Evolutionary conservation across 1,139 yeast genomes (phyloP).

Genomic region (Suzukiozyma palmioleophila): DNA sequence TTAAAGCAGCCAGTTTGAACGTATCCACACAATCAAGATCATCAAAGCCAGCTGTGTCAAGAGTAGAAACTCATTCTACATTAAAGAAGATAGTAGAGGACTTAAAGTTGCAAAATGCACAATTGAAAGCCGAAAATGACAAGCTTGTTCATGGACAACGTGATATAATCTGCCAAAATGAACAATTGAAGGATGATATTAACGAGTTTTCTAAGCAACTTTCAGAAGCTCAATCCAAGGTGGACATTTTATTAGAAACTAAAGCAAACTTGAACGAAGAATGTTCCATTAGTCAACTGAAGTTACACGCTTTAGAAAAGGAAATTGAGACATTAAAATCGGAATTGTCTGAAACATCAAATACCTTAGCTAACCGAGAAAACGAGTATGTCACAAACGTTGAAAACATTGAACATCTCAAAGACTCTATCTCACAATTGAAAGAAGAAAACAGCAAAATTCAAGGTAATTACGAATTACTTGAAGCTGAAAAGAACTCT

Average conservation of each 20-base stretch:
- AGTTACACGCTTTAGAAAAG: not conserved
- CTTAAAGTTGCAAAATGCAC: constrained; percentile 10
- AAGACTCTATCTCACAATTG: not conserved
- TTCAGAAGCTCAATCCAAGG: not conserved
- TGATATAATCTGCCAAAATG: not conserved
- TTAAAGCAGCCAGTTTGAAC: not conserved
- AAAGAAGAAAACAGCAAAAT: not conserved
- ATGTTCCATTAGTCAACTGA: not conserved
- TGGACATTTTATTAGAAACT: not conserved
- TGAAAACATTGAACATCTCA: not conserved
- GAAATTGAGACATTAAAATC: constrained; percentile 4
- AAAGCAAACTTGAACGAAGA: constrained; percentile 3
- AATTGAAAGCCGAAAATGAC: constrained; percentile 10
- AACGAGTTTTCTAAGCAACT: not conserved
- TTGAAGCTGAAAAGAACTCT: not conserved
- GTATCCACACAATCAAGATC: not conserved
- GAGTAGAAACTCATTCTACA: not conserved
- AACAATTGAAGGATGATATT: not conserved
- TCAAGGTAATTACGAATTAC: not conserved
- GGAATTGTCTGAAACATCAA: constrained; percentile 1
- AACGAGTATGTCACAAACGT: not conserved
- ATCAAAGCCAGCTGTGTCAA: no score
- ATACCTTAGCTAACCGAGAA: not conserved
- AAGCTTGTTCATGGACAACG: no score
- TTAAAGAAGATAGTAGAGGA: constrained; percentile 10